Base-by-base conservation (phyloP, 331 rosid genomes). In the Quercus lobata region DNA sequence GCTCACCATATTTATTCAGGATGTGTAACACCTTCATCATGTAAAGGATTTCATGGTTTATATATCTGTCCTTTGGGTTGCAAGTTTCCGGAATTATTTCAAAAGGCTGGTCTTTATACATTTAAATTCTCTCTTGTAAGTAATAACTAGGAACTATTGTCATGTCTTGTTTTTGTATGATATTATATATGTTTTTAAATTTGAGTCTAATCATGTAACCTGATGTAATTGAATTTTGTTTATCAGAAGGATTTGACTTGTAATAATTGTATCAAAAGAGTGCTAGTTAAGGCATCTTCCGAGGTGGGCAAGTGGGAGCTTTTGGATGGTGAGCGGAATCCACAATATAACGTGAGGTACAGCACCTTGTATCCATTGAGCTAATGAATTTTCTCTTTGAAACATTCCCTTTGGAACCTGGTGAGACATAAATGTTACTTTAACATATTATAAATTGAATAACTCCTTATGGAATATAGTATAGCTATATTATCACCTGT, bases 111-210 rank as follows among this genome's bases (percentile, higher is more conserved):
- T 12, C 21, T 46, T 63, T 86, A 79, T 65, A 35, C 65, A 12
- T 89, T 89, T 73, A 57, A 88, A 57, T 89, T 89, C 75, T 76
- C 84, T 69, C 75, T 84, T 58, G 90, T 86, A 76, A 86, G 92
- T 85, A 61, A 30, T 78, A 15, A 66, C 7, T 52, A 8, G 24
- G 6, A 29, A 46, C 77, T 25, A 16, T 21, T 34, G 7, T 58
- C 16, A 2, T 17, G 35, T 76, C 19, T 60, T 54, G 32, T 37
- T 10, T 21, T 72, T 19, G 34, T 37, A 24, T 7, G 35, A 16
- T 80, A 27, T 63, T 35, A 15, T 57, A 15, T 52, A 12, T 29
- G 24, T 3, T 78, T 22, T 29, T 72, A 1, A 11, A 55, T 46
- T 29, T 30, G 22, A 52, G 35, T 54, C 72, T 78, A 35, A 74